Evolutionary conservation across 164 flowering plant genomes (phyloP).

Genomic region (Liquidambar formosana): DNA sequence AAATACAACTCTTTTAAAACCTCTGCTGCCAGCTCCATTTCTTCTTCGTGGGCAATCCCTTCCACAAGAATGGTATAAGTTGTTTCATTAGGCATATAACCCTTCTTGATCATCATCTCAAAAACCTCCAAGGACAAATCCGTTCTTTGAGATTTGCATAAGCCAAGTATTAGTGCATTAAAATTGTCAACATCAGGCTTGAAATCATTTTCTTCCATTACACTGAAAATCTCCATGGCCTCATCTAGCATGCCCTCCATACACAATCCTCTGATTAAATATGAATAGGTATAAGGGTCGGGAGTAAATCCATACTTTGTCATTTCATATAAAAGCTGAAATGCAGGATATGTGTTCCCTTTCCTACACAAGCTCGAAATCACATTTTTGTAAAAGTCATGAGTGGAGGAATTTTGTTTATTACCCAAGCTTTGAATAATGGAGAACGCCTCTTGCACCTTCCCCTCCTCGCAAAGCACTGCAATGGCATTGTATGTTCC

Average conservation of each 20-base stretch:
- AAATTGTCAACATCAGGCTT: constrained; percentile 62
- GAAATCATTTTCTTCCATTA: constrained; percentile 63
- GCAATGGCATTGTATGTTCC: constrained; percentile 86
- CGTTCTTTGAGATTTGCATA: constrained; percentile 63
- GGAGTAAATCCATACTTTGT: constrained; percentile 68
- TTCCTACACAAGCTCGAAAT: constrained; percentile 73
- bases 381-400: constrained; percentile 63
- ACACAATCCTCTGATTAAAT: constrained; percentile 82
- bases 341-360: constrained; percentile 78
- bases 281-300: constrained; percentile 70
- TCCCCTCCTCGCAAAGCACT: constrained; percentile 57
- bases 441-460: constrained; percentile 72
- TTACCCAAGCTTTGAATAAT: constrained; percentile 63
- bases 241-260: constrained; percentile 78
- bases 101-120: constrained; percentile 65
- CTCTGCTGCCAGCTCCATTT: constrained; percentile 58
- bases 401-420: constrained; percentile 45
- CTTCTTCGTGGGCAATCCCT: constrained; percentile 72
- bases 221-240: constrained; percentile 57
- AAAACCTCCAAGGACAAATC: constrained; percentile 63
- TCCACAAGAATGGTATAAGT: constrained; percentile 81
- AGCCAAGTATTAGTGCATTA: constrained; percentile 78
- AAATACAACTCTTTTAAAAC: constrained; percentile 59
- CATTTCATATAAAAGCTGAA: constrained; percentile 79
- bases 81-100: constrained; percentile 67